Conservation (phyloP, 2,329 filamentous ascomycete genomes). For the Diplodia sapinea region DNA sequence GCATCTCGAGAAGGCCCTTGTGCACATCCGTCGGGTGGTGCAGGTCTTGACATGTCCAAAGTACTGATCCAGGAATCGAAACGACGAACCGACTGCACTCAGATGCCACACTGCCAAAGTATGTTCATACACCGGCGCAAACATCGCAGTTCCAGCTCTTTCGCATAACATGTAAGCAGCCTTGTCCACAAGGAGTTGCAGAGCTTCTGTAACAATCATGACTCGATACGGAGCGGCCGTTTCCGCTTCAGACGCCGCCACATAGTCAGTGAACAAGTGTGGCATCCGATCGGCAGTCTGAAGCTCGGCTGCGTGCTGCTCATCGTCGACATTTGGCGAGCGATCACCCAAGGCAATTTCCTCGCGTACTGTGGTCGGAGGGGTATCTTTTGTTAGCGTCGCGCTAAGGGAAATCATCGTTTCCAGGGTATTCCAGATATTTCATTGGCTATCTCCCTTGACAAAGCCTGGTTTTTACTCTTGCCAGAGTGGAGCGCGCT, state of each 20-base stretch:
- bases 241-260: not conserved
- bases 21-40: not conserved
- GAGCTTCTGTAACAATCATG: not conserved
- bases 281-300: not conserved
- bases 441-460: too few relatives aligned
- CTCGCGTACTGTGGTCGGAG: too few relatives aligned
- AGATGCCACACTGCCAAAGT: not conserved
- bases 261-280: not conserved
- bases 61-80: too few relatives aligned
- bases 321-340: slow-evolving; percentile 8
- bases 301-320: not conserved
- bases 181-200: not conserved
- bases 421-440: too few relatives aligned
- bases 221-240: not conserved
- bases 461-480: too few relatives aligned
- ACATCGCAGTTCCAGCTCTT: not conserved
- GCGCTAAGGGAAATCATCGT: too few relatives aligned
- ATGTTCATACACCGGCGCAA: too few relatives aligned
- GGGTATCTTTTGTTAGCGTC: too few relatives aligned
- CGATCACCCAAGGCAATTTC: slow-evolving; percentile 6
- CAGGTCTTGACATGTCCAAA: not conserved
- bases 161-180: not conserved
- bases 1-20: not conserved
- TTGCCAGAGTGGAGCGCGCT: too few relatives aligned
- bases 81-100: not conserved